A percentile compares a stretch with the other conserved stretches of the same genome.
These are phyloP conservation scores for Ophiostoma himal-ulmi DNA, from an alignment of 2,329 filamentous ascomycete species.

Conservation along the genomic window DNA sequence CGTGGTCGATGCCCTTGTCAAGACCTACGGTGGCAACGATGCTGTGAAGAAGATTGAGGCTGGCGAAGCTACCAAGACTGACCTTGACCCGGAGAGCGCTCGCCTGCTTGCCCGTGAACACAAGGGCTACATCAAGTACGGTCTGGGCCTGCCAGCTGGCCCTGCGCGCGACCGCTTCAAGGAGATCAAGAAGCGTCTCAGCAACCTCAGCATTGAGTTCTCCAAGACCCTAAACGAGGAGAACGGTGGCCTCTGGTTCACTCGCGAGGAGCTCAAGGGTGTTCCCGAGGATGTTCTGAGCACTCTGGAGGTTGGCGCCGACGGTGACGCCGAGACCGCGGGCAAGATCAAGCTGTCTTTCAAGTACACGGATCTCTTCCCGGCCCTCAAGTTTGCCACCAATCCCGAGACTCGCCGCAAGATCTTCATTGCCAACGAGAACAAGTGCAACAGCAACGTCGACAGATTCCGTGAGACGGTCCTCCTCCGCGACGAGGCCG, in stretches of 20 bases:
- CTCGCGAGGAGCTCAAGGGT: conserved; percentile 64
- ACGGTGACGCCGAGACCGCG: conserved; percentile 54
- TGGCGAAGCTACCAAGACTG: neutral
- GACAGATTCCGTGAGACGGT: conserved; percentile 70
- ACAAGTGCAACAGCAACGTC: conserved; percentile 71
- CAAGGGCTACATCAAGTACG: conserved; percentile 71
- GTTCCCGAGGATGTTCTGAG: conserved; percentile 65
- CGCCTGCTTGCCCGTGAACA: conserved; percentile 72
- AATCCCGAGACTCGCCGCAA: conserved; percentile 62
- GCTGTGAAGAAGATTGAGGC: conserved; percentile 45
- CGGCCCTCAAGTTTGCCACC: conserved; percentile 69
- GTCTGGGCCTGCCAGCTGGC: conserved; percentile 64
- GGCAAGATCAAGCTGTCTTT: conserved; percentile 68
- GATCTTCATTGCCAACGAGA: conserved; percentile 70
- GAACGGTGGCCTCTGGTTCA: conserved; percentile 75
- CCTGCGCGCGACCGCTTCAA: conserved; percentile 72
- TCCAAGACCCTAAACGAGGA: conserved; percentile 80
- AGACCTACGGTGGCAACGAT: conserved; percentile 38
- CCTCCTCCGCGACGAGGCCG: conserved; percentile 69
- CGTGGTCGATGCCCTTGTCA: conserved; percentile 54
- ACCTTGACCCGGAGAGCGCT: conserved; percentile 61
- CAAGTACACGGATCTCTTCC: conserved; percentile 79
- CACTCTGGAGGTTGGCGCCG: conserved; percentile 66
- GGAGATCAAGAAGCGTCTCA: conserved; percentile 76
- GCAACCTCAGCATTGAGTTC: conserved; percentile 66